Conservation (phyloP, 208 protist genomes). For the Trypanosoma brucei region DNA sequence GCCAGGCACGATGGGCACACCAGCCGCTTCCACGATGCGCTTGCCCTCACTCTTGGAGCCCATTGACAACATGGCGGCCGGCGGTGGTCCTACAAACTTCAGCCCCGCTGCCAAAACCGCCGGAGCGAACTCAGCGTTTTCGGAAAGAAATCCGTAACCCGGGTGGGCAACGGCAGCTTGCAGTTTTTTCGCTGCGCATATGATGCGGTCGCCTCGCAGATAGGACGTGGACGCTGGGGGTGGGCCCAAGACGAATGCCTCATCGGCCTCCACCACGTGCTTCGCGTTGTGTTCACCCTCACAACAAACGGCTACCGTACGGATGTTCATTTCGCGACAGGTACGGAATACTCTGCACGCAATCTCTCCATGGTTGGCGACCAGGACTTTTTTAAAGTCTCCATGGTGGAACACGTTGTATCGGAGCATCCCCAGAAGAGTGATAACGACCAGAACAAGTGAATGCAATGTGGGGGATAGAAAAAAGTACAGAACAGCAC, state of each 20-base stretch:
- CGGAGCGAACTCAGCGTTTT: slow-evolving; percentile 91
- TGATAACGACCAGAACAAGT: slow-evolving; percentile 14
- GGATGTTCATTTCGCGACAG: slow-evolving; percentile 89
- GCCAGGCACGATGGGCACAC: slow-evolving; percentile 87
- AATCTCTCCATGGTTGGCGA: slow-evolving; percentile 98
- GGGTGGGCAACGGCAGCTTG: slow-evolving; percentile 93
- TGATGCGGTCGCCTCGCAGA: slow-evolving; percentile 86
- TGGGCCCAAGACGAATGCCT: slow-evolving; percentile 36
- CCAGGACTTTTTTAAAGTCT: slow-evolving; percentile 93
- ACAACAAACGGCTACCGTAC: slow-evolving; percentile 95
- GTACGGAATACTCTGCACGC: slow-evolving; percentile 94
- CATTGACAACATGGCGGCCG: slow-evolving; percentile 91
- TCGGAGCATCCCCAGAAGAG: slow-evolving; percentile 23
- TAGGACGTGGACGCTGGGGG: slow-evolving; percentile 73
- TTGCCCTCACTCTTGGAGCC: slow-evolving; percentile 91
- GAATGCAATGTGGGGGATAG: slow-evolving; percentile 5
- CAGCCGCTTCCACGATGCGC: slow-evolving; percentile 82
- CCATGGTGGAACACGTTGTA: slow-evolving; percentile 10
- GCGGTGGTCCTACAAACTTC: slow-evolving; percentile 93
- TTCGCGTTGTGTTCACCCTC: slow-evolving; percentile 89
- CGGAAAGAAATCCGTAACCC: slow-evolving; percentile 97
- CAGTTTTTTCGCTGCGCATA: slow-evolving; percentile 86
- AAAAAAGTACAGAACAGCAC: neutral
- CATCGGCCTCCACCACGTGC: slow-evolving; percentile 90
- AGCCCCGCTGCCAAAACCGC: slow-evolving; percentile 64